Percentiles rank a stretch among this genome's conserved stretches.
Evolutionary conservation across 1,284 basidiomycete species (phyloP).

Genomic region (Ceratobasidium sp.): DNA sequence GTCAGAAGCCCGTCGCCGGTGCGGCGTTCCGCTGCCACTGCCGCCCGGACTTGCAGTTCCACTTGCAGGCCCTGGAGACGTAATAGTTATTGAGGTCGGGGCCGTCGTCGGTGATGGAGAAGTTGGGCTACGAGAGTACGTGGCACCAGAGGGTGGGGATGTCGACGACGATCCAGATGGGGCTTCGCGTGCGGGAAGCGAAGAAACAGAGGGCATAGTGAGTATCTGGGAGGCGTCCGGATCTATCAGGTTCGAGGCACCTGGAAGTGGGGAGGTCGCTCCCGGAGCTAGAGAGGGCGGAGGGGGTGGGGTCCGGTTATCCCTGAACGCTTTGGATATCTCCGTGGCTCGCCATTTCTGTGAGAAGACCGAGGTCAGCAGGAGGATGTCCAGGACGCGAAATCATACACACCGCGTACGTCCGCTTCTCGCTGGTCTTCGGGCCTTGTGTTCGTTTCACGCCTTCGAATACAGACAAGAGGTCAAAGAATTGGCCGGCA

Average conservation of each 20-base stretch:
- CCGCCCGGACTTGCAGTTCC: conserved; percentile 26
- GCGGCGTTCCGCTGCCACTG: conserved; percentile 22
- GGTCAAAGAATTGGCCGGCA: conserved; percentile 86
- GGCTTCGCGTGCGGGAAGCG: conserved; percentile 1
- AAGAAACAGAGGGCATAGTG: conserved; percentile 9
- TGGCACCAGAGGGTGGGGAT: not conserved
- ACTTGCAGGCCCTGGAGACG: conserved; percentile 28
- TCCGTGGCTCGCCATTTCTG: conserved; percentile 91
- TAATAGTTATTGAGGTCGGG: conserved; percentile 32
- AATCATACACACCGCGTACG: conserved; percentile 52
- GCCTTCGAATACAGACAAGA: conserved; percentile 79
- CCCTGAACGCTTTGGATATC: conserved; percentile 88
- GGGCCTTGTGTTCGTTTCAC: conserved; percentile 55
- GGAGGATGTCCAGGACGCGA: not conserved
- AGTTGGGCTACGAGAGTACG: conserved; percentile 13
- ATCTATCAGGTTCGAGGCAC: conserved; percentile 12
- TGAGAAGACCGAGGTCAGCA: conserved; percentile 1
- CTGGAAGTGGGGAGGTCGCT: conserved; percentile 6
- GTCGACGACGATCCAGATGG: conserved; percentile 5
- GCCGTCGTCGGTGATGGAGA: conserved; percentile 6
- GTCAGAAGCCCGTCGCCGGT: conserved; percentile 33
- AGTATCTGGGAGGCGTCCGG: conserved; percentile 41
- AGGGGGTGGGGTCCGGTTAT: conserved; percentile 77
- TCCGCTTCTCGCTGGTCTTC: conserved; percentile 41
- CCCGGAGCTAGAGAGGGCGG: conserved; percentile 48